These are phyloP conservation scores for Colletotrichum australisinense DNA, from an alignment of 2,329 filamentous ascomycete genomes.

Conservation along the genomic window DNA sequence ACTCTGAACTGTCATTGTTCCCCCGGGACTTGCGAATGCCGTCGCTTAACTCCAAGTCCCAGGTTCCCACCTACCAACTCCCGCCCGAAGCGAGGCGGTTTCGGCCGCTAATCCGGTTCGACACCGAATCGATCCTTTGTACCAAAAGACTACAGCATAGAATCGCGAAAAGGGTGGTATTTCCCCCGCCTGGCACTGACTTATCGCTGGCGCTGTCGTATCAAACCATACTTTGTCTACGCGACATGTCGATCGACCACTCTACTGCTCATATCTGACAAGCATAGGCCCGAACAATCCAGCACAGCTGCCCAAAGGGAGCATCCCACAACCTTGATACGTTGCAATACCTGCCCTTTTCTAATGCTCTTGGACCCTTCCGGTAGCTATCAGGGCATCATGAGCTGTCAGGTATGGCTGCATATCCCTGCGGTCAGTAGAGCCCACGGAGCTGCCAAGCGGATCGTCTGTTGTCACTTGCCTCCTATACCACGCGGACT, in stretches of 20 bases:
- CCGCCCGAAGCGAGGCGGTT: conserved; percentile 7
- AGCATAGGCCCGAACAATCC: conserved; percentile 18
- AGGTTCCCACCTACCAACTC: conserved; percentile 14
- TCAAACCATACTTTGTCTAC: conserved; percentile 6
- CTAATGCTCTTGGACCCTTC: not conserved
- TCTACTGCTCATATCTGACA: conserved; percentile 2
- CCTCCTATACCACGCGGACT: conserved; percentile 5
- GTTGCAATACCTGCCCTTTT: conserved; percentile 24
- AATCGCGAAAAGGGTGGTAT: not conserved
- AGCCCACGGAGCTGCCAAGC: conserved; percentile 14
- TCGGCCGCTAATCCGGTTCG: conserved; percentile 1
- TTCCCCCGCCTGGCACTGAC: conserved; percentile 20
- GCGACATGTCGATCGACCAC: conserved; percentile 21
- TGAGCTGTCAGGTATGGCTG: not conserved
- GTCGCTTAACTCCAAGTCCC: conserved; percentile 9
- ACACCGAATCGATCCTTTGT: not conserved
- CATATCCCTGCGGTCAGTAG: not conserved
- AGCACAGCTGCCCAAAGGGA: conserved; percentile 12
- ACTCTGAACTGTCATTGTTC: not conserved
- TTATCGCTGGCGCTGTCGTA: conserved; percentile 1
- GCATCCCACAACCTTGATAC: conserved; percentile 17
- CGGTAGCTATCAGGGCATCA: not conserved
- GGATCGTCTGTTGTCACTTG: conserved; percentile 11
- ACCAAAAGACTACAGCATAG: not conserved
- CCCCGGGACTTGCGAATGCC: conserved; percentile 15